These are phyloP conservation scores for Escovopsis sp. DNA, from an alignment of 2,329 filamentous ascomycete species.

Conservation along the genomic window DNA sequence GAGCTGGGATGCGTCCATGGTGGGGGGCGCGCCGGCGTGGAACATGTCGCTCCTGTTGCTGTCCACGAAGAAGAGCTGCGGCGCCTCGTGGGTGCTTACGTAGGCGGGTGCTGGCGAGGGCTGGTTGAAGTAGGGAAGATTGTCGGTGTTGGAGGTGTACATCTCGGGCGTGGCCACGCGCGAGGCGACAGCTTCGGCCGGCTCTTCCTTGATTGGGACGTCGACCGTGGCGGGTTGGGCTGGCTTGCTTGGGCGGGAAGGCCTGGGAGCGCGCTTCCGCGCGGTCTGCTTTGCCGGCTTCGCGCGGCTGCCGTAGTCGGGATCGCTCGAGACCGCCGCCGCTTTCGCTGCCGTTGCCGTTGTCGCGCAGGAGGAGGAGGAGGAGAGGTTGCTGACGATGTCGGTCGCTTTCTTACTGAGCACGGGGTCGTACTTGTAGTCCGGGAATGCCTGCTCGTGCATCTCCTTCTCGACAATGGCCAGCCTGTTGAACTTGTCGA, in stretches of 20 bases:
- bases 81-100: not conserved
- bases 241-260: not conserved
- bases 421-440: constrained; percentile 86
- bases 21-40: not conserved
- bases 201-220: not conserved
- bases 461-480: constrained; percentile 71
- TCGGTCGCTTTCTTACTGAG: constrained; percentile 34
- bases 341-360: too few species aligned
- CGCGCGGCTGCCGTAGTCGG: constrained; percentile 19
- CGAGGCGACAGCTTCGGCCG: not conserved
- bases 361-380: too few species aligned
- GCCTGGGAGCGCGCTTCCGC: not conserved
- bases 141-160: not conserved
- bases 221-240: not conserved
- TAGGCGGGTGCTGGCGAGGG: too few species aligned
- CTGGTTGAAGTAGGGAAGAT: too few species aligned
- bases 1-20: too few species aligned
- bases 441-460: constrained; percentile 71
- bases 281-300: not conserved
- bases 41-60: not conserved
- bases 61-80: not conserved
- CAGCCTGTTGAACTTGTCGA: constrained; percentile 61
- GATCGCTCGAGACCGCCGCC: constrained; percentile 23
- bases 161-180: not conserved
- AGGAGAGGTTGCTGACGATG: not conserved